Evolutionary conservation across 2,329 filamentous ascomycete genomes (phyloP).

Genomic region (Chaetothyriales sp.): DNA sequence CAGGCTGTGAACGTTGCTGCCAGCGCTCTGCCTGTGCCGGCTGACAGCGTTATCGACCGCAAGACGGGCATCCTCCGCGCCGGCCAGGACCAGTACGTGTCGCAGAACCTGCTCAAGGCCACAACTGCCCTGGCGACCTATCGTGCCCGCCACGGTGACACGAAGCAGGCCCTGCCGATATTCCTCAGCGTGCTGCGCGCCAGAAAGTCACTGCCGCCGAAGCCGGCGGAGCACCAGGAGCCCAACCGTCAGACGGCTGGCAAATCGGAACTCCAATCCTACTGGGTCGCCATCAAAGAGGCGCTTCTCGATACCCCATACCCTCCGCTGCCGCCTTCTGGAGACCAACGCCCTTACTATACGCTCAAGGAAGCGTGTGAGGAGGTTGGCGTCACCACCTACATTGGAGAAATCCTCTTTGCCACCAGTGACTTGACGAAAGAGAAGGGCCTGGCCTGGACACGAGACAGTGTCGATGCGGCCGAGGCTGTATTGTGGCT

Average conservation of each 20-base stretch:
- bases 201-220: slow-evolving; percentile 43
- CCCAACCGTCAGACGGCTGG: not conserved
- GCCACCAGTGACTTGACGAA: slow-evolving; percentile 41
- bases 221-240: slow-evolving; percentile 15
- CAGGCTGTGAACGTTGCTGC: slow-evolving; percentile 64
- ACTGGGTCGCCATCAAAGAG: slow-evolving; percentile 21
- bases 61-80: slow-evolving; percentile 50
- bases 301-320: slow-evolving; percentile 44
- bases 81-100: slow-evolving; percentile 39
- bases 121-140: slow-evolving; percentile 67
- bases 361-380: slow-evolving; percentile 56
- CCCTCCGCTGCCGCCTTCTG: slow-evolving; percentile 55
- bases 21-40: slow-evolving; percentile 31
- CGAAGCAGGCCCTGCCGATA: slow-evolving; percentile 60
- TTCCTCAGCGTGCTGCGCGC: slow-evolving; percentile 73
- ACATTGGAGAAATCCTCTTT: slow-evolving; percentile 89
- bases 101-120: slow-evolving; percentile 58
- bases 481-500: slow-evolving; percentile 53
- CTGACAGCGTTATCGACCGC: slow-evolving; percentile 37
- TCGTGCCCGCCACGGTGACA: slow-evolving; percentile 53
- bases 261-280: slow-evolving; percentile 3
- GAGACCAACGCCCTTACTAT: slow-evolving; percentile 51
- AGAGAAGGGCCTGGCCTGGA: slow-evolving; percentile 73
- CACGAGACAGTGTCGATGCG: slow-evolving; percentile 67
- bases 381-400: slow-evolving; percentile 71